Base-by-base conservation (phyloP, 2,329 filamentous ascomycete species). In the Fusarium albosuccineum region DNA sequence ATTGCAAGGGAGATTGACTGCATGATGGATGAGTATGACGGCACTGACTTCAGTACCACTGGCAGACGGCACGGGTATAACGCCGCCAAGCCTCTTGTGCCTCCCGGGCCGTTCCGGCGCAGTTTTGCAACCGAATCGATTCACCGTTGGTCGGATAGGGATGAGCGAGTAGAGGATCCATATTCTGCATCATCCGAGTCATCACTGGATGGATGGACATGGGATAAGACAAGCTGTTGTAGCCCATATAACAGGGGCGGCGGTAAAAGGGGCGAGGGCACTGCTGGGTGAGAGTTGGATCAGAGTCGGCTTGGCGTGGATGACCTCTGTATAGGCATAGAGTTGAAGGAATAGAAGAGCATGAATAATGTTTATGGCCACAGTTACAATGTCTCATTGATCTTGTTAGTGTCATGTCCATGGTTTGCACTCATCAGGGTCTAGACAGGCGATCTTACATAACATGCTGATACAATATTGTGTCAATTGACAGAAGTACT, bases 1-100 rank as follows among this genome's bases (percentile, higher is more conserved):
- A 66, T 75, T n/a, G 75, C 73, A 3, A 67, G 36, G 10, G 75
- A 76, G 42, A 64, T 76, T 53, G 74, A 76, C 57, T 57, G 60
- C 22, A 68, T 75, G 60, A 33, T 76, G 8, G 11, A 33, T 33
- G 30, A 33, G 30, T 33, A 33, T 33, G 30, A 33, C 9, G 30
- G 30, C 34, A 70, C 74, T 29, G 73, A 75, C 26, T 75, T 68
- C 52, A 64, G 71, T 49, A 73, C 74, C 51, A 40, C 57, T 14
- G 70, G 74, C 6, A 30, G 44, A 10, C 48, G 22, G 5, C 33
- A 55, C 7, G 50, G 50, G 16, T 53, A 33, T 22, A 8, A 30
- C 16, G 29, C 29, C 16, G 6, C 9, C 39, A 6, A 41, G 39
- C 4, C 30, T 9, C 3, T 33, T 33, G 9, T 11, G 30, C 9